These are phyloP conservation scores for Annulohypoxylon maeteangense DNA, from an alignment of 495 filamentous ascomycete species.

Conservation along the genomic window DNA sequence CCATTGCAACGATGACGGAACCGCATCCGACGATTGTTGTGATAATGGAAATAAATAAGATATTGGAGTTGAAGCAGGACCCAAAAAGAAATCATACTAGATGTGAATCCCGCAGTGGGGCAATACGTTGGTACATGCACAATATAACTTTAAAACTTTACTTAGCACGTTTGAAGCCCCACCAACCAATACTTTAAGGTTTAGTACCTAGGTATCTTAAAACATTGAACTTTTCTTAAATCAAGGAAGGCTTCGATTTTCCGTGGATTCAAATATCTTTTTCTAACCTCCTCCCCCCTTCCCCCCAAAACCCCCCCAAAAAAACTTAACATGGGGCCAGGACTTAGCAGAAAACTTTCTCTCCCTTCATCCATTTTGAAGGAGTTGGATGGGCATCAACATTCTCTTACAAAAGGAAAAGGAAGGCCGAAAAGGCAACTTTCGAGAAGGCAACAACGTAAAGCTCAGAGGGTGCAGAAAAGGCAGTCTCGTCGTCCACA, in stretches of 20 bases:
- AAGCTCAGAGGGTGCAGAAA: constrained; percentile 58
- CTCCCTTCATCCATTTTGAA: constrained; percentile 43
- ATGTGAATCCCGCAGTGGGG: constrained; percentile 9
- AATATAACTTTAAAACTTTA: background rate
- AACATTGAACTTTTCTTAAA: background rate
- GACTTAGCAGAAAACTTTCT: constrained; percentile 37
- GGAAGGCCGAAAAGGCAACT: constrained; percentile 34
- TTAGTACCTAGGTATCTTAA: background rate
- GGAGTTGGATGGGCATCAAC: constrained; percentile 44
- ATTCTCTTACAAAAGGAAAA: constrained; percentile 20
- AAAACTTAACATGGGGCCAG: constrained; percentile 25
- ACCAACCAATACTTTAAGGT: too few species aligned
- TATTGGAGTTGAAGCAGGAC: constrained; percentile 10
- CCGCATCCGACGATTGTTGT: constrained; percentile 19
- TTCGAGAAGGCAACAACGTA: constrained; percentile 62
- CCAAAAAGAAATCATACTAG: background rate
- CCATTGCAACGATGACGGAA: constrained; percentile 28
- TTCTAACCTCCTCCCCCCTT: too few species aligned
- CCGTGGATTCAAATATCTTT: too few species aligned
- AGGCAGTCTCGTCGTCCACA: constrained; percentile 43
- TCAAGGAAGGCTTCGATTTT: background rate
- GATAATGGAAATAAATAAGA: constrained; percentile 1
- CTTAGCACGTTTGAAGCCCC: background rate
- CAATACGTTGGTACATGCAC: background rate
- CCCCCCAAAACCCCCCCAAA: background rate